These are phyloP conservation scores for Neoarthrinium moseri DNA, from an alignment of 2,329 filamentous ascomycete genomes.

Conservation along the genomic window DNA sequence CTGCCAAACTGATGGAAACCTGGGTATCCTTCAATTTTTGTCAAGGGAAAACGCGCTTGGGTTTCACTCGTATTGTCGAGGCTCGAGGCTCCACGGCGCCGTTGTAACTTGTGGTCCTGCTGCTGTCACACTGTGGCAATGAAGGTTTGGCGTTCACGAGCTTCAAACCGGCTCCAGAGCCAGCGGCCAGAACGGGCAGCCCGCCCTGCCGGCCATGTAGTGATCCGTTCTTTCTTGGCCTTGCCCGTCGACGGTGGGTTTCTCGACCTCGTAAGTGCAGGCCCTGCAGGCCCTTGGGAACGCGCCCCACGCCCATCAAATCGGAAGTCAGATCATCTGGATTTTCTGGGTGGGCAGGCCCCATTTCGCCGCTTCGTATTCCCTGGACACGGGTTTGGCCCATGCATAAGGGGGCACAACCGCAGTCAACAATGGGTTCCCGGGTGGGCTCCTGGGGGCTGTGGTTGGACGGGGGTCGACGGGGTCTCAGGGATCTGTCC, in stretches of 20 bases:
- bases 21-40: not conserved
- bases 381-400: slow-evolving; percentile 15
- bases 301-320: not conserved
- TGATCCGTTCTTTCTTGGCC: not conserved
- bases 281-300: too few relatives aligned
- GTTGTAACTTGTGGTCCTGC: too few relatives aligned
- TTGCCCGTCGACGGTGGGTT: not conserved
- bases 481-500: not conserved
- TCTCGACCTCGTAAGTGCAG: too few relatives aligned
- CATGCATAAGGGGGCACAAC: slow-evolving; percentile 10
- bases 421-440: slow-evolving; percentile 4
- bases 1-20: not conserved
- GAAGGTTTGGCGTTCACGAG: not conserved
- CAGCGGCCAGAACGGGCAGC: too few relatives aligned
- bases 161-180: too few relatives aligned
- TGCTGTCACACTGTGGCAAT: not conserved
- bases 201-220: too few relatives aligned
- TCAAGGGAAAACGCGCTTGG: slow-evolving; percentile 7
- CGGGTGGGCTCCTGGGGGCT: not conserved
- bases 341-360: slow-evolving; percentile 5
- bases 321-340: slow-evolving; percentile 9
- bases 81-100: slow-evolving; percentile 2
- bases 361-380: slow-evolving; percentile 27
- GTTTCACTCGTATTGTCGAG: slow-evolving; percentile 8
- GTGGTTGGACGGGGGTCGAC: not conserved